Evolutionary conservation across 2,329 filamentous ascomycete species (phyloP).

Genomic region (Elsinoe fawcettii): DNA sequence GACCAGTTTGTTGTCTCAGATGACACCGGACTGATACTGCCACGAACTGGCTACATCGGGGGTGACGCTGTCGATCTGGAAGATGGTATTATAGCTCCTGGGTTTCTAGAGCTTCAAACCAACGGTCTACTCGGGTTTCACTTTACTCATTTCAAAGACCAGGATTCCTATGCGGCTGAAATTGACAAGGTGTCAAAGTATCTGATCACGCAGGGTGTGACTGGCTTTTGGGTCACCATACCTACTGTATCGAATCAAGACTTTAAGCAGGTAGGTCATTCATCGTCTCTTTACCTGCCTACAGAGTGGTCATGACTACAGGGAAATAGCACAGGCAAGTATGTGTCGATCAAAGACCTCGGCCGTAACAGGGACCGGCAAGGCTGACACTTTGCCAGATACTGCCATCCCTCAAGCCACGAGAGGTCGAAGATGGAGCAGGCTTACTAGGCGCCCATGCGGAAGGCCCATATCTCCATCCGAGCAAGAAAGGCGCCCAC

Average conservation of each 20-base stretch:
- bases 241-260: conserved; percentile 42
- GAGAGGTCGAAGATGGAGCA: conserved; percentile 37
- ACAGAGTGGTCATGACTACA: neutral
- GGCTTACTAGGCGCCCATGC: conserved; percentile 49
- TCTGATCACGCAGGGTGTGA: conserved; percentile 45
- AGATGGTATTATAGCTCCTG: conserved; percentile 45
- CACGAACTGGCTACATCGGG: conserved; percentile 37
- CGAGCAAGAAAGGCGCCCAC: conserved; percentile 48
- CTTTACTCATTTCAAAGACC: conserved; percentile 44
- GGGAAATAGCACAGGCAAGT: neutral
- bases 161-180: conserved; percentile 35
- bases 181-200: conserved; percentile 42
- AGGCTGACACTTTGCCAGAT: conserved; percentile 30
- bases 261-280: conserved; percentile 36
- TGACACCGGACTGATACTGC: conserved; percentile 37
- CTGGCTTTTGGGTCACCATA: conserved; percentile 48
- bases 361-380: neutral
- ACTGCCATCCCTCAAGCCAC: conserved; percentile 41
- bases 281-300: neutral
- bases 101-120: conserved; percentile 49
- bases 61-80: conserved; percentile 42
- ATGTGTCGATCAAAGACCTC: neutral
- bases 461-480: conserved; percentile 49
- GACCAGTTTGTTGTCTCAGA: conserved; percentile 40
- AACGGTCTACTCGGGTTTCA: conserved; percentile 49